Percentiles rank a stretch among this genome's conserved stretches.
These are phyloP conservation scores for Ceriops decandra DNA, from an alignment of 345 rosid species.

Conservation along the genomic window DNA sequence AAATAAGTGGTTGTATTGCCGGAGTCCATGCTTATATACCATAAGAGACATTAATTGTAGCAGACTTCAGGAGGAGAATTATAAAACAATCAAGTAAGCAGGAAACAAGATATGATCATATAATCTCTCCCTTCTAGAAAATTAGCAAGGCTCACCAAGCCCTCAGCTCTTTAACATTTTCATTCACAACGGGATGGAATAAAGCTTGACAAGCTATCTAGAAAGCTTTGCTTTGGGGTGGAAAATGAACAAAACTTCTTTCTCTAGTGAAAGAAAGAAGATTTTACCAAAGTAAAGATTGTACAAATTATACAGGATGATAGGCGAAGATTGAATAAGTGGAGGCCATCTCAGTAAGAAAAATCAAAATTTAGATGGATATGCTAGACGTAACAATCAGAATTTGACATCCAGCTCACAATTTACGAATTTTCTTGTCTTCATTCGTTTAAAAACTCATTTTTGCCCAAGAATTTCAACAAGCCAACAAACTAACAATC, in stretches of 20 bases:
- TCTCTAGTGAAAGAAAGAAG: no score
- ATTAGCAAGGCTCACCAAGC: not conserved
- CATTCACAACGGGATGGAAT: not conserved
- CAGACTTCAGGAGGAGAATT: not conserved
- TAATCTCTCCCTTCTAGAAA: not conserved
- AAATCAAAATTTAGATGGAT: no score
- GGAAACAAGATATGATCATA: not conserved
- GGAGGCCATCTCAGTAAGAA: no score
- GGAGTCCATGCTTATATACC: not conserved
- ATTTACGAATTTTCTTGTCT: no score
- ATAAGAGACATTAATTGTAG: not conserved
- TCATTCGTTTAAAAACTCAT: no score
- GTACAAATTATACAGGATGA: no score
- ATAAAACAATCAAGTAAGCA: not conserved
- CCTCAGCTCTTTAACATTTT: not conserved
- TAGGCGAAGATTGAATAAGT: no score
- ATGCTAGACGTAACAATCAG: no score
- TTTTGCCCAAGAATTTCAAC: no score
- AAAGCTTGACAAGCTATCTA: not conserved
- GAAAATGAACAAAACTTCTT: not conserved
- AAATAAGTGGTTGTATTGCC: conserved; percentile 9
- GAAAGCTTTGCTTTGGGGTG: not conserved
- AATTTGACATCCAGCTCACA: no score
- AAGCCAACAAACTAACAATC: no score
- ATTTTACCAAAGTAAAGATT: no score